Base-by-base conservation (phyloP, 148 eudicot species). In the Cornus kousa region DNA sequence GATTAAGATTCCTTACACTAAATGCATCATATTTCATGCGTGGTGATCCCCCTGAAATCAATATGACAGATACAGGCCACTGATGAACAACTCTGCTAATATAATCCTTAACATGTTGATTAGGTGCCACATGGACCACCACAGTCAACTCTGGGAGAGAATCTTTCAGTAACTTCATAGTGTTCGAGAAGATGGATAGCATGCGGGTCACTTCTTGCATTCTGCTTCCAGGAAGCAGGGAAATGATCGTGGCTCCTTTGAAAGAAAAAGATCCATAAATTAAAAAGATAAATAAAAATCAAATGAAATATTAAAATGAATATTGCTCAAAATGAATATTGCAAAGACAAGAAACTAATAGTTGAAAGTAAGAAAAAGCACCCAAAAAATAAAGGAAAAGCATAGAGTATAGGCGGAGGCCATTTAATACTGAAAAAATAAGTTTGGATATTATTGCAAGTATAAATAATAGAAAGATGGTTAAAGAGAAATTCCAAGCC, bases 211-310 rank as follows among this genome's bases (percentile, higher is more conserved):
- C 98, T 86, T 93, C 99, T 86, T 93, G 99, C 72, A 92, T 84
- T 88, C 99, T 91, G 90, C 99, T 93, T 81, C 99, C 98, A 76
- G 99, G 98, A 85, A 93, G 95, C 87, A 96, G 78, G 67, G 84
- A 77, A 78, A 96, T 80, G 46, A 96, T 66, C 40, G 90, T 88
- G 32, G 90, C 84, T 74, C 91, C 99, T 96, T 81, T 46, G 20
- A 50, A 74, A 72, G 33, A 33, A 70, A 43, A 66, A 59, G 59
- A 59, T 43, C 32, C 19, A 9, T 20, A 43, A 64, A 83, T 69
- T 32, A 17, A 35, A 67, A 68, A 46, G 37, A 10, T 71, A 77
- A 70, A 73, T 67, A 9, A 28, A 64, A 11, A 62, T n/a, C 40
- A 80, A 73, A 23, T 48, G 0, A 24, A 2, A 43, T 2, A 73